Base-by-base conservation (phyloP, 441 rosid species). In the Dalechampia spathulata region DNA sequence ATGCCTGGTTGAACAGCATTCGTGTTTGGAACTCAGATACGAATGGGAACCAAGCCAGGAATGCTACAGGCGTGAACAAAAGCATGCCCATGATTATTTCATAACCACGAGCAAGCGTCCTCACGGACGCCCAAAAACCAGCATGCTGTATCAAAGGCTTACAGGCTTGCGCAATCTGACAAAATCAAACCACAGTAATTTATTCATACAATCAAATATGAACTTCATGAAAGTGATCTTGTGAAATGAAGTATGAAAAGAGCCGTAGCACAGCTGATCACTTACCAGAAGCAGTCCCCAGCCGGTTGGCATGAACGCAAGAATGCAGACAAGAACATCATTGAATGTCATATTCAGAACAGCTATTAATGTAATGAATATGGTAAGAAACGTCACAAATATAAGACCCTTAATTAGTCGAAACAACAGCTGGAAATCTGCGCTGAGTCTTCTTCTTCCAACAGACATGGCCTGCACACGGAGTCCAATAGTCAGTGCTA, bases 281-380 rank as follows among this genome's bases (percentile, higher is more conserved):
- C 90, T 81, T 69, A 90, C 96, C 95, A 85, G 74, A 26, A 95
- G 87, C 90, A 95, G 77, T n/a, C 98, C 99, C 99, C 99, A 94
- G 13, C 99, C 96, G 1, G 98, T 94, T 10, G 98, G 99, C 97
- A 88, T 84, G 78, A 94, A 94, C 43, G 96, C 98, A 53, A 94
- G 94, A 64, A 90, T 68, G 78, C 96, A 87, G 21, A 94, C 86
- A 42, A 94, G 40, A 36, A 90, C 76, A 71, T 94, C 99, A 59
- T 62, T 81, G 43, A 82, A 53, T 6, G 97, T 84, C 99, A 95
- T 80, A 70, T 82, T 80, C 17, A 86, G 85, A 37, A 94, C 79
- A 38, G 96, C 91, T 37, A 94, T 79, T 72, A 90, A 62, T 42
- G 75, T 88, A 58, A 88, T 87, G 57, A 90, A 60, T 57, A 90